These are phyloP conservation scores for Mucor racemosus DNA, from an alignment of 371 early-diverging fungal genomes.

Conservation along the genomic window DNA sequence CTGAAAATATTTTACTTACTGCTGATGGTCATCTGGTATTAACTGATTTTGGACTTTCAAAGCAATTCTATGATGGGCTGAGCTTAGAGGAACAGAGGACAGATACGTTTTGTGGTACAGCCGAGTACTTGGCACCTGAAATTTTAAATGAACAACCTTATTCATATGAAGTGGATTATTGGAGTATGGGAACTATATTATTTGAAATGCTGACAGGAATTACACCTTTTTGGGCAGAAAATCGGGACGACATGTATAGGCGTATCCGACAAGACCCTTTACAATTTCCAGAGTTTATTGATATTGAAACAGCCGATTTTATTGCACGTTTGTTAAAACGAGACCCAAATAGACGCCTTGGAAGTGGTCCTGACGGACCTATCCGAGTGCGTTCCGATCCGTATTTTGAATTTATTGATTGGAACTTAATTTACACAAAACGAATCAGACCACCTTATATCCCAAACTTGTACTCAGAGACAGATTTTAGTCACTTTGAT, in stretches of 20 bases:
- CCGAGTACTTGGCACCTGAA: conserved; percentile 93
- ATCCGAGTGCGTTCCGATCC: conserved; percentile 65
- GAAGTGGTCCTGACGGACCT: conserved; percentile 51
- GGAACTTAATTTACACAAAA: conserved; percentile 68
- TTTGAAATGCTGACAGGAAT: conserved; percentile 82
- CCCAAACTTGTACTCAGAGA: conserved; percentile 53
- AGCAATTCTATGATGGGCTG: conserved; percentile 61
- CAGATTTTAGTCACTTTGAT: conserved; percentile 71
- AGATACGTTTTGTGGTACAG: conserved; percentile 94
- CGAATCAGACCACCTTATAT: conserved; percentile 63
- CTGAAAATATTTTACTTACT: conserved; percentile 87
- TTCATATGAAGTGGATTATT: conserved; percentile 92
- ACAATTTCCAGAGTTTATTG: conserved; percentile 68
- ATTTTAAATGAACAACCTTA: conserved; percentile 82
- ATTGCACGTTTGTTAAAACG: conserved; percentile 69
- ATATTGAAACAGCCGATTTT: conserved; percentile 59
- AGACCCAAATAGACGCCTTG: conserved; percentile 69
- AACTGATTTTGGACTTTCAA: conserved; percentile 86
- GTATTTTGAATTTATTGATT: conserved; percentile 69
- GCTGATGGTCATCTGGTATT: conserved; percentile 82
- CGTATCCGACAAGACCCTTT: conserved; percentile 76
- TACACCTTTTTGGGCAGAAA: conserved; percentile 82
- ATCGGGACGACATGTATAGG: conserved; percentile 76
- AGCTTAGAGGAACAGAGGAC: conserved; percentile 59
- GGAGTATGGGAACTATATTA: conserved; percentile 94